Evolutionary conservation across 805 yeast genomes (phyloP).

Genomic region (Barnettozyma botsteinii): DNA sequence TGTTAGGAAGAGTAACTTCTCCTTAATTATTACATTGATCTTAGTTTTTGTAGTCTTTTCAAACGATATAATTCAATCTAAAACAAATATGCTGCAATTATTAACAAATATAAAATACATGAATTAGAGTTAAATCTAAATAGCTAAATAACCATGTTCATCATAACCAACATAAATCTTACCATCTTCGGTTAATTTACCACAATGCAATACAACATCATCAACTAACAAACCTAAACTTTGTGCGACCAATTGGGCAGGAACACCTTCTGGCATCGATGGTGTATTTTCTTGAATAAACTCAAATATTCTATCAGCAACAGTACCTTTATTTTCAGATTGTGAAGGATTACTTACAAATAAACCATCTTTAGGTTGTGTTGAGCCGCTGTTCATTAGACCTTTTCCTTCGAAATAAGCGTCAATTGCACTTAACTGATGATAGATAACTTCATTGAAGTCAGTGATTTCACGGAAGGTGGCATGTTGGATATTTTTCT

Average conservation of each 20-base stretch:
- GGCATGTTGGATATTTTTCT: constrained; percentile 60
- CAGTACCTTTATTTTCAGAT: constrained; percentile 25
- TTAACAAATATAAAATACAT: no score
- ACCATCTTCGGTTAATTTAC: constrained; percentile 58
- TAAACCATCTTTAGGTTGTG: constrained; percentile 25
- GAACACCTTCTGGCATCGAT: constrained; percentile 74
- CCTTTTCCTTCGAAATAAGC: constrained; percentile 53
- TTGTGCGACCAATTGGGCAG: constrained; percentile 54
- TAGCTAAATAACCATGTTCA: constrained; percentile 54
- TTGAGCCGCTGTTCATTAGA: constrained; percentile 17
- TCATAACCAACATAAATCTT: constrained; percentile 64
- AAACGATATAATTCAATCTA: no score
- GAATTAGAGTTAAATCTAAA: constrained; percentile 31
- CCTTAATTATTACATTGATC: no score
- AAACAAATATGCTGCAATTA: no score
- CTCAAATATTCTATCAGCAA: constrained; percentile 41
- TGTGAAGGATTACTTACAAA: constrained; percentile 39
- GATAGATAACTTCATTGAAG: constrained; percentile 64
- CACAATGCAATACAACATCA: constrained; percentile 45
- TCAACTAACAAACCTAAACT: constrained; percentile 44
- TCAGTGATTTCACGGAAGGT: constrained; percentile 51
- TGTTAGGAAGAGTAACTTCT: no score
- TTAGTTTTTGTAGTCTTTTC: no score
- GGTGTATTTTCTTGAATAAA: constrained; percentile 45
- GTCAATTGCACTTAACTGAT: constrained; percentile 57